Conservation (phyloP, 1,284 basidiomycete genomes). For the Ustilago trichophora region DNA sequence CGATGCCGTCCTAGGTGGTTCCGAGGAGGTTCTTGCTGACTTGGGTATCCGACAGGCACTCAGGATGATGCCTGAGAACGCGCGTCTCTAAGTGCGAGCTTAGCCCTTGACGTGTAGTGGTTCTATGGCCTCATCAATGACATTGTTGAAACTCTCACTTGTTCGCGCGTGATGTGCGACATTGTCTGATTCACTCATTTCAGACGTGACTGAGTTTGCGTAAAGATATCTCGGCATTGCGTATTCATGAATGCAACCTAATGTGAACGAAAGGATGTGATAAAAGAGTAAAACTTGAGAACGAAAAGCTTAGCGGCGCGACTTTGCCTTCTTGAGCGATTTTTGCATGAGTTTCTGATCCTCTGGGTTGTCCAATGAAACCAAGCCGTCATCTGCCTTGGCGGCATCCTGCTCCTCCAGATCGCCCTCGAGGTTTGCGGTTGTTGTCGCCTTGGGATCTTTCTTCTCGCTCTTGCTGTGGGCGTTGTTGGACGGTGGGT, state of each 20-base stretch:
- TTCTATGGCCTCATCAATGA: no score
- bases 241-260: no score
- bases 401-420: not conserved
- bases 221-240: no score
- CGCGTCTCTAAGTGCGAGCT: conserved; percentile 52
- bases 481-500: conserved; percentile 37
- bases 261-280: no score
- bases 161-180: no score
- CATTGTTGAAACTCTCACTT: no score
- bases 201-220: no score
- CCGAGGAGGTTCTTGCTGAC: conserved; percentile 70
- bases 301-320: conserved; percentile 14
- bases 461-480: not conserved
- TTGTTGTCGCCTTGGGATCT: not conserved
- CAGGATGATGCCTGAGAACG: conserved; percentile 61
- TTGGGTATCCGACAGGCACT: conserved; percentile 70
- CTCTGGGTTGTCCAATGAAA: conserved; percentile 34
- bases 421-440: conserved; percentile 3
- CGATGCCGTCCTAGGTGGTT: conserved; percentile 67
- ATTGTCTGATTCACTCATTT: no score
- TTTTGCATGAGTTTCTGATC: conserved; percentile 49
- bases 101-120: no score
- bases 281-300: no score
- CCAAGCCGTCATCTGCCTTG: conserved; percentile 14
- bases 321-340: conserved; percentile 35